Evolutionary conservation across 371 early-diverging fungal species (phyloP).

Genomic region (Actinomucor elegans): DNA sequence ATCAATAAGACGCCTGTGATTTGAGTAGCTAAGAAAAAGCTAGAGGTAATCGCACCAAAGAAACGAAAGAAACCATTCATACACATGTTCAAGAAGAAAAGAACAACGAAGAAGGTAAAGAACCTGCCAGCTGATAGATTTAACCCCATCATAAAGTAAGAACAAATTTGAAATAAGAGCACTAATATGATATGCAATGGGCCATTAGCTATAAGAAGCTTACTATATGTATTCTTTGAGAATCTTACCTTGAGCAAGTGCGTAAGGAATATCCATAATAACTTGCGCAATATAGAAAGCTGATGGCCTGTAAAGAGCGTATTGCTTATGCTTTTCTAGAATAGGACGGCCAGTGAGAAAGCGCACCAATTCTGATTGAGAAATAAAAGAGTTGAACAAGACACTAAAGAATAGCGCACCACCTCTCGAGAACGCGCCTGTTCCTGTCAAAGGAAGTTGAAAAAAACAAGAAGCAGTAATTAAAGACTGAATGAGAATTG

Average conservation of each 20-base stretch:
- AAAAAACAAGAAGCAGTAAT: slow-evolving; percentile 73
- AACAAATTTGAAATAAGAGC: slow-evolving; percentile 49
- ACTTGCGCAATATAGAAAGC: slow-evolving; percentile 67
- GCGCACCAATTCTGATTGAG: slow-evolving; percentile 52
- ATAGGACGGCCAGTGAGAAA: slow-evolving; percentile 60
- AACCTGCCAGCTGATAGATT: slow-evolving; percentile 51
- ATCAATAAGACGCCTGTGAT: slow-evolving; percentile 58
- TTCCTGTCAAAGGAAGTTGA: slow-evolving; percentile 44
- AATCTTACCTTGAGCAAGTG: slow-evolving; percentile 14
- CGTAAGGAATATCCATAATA: slow-evolving; percentile 40
- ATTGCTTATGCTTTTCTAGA: slow-evolving; percentile 70
- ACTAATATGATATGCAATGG: too few species aligned
- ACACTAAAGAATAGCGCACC: slow-evolving; percentile 65
- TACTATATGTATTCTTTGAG: too few species aligned
- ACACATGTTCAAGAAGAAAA: slow-evolving; percentile 50
- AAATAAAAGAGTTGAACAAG: slow-evolving; percentile 56
- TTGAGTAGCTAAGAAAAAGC: slow-evolving; percentile 57
- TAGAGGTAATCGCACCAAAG: slow-evolving; percentile 50
- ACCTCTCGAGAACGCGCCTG: slow-evolving; percentile 73
- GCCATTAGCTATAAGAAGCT: too few species aligned
- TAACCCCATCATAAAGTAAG: slow-evolving; percentile 66
- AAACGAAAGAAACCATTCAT: slow-evolving; percentile 51
- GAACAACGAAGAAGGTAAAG: slow-evolving; percentile 50
- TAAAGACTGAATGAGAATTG: slow-evolving; percentile 60
- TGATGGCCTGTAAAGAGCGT: slow-evolving; percentile 66